These are phyloP conservation scores for Leccinum fallax DNA, from an alignment of 1,284 basidiomycete genomes.

Conservation along the genomic window DNA sequence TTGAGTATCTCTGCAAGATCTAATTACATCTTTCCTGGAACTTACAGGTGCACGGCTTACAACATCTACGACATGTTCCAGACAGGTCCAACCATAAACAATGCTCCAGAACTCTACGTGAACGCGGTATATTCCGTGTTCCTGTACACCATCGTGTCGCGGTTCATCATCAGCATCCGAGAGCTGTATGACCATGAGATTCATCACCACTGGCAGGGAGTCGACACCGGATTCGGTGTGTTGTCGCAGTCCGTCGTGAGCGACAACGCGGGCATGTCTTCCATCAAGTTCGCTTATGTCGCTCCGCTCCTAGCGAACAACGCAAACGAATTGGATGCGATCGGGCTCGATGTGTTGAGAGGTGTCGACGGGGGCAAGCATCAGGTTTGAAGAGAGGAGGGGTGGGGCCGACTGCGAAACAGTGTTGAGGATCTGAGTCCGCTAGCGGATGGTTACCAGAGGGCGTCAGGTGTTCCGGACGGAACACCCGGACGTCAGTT, in stretches of 20 bases:
- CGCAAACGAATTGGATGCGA: background rate
- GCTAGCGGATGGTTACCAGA: background rate
- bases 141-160: background rate
- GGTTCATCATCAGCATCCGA: slow-evolving; percentile 1
- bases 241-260: background rate
- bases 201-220: background rate
- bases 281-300: background rate
- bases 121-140: background rate
- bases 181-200: background rate
- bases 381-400: background rate
- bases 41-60: background rate
- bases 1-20: background rate
- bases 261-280: background rate
- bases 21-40: background rate
- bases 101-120: background rate
- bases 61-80: background rate
- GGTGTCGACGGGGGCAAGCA: background rate
- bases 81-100: background rate
- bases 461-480: background rate
- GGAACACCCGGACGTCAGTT: background rate
- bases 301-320: too few species aligned
- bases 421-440: background rate
- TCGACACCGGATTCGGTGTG: background rate
- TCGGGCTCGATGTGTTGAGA: background rate
- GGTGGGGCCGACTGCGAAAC: background rate